These are phyloP conservation scores for Marasmius oreades DNA, from an alignment of 1,284 basidiomycete species.

Conservation along the genomic window DNA sequence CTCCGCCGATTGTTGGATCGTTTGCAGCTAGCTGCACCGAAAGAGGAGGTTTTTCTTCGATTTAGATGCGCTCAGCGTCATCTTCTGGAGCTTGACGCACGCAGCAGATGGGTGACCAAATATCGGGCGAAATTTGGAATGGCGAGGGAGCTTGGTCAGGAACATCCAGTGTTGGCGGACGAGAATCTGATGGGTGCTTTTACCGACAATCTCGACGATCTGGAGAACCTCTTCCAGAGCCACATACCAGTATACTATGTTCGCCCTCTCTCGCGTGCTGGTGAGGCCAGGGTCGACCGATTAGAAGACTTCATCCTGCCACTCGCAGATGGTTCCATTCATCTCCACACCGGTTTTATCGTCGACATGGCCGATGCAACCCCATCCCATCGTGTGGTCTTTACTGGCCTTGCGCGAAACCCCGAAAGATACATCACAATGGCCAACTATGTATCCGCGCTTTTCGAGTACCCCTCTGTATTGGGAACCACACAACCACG, in stretches of 20 bases:
- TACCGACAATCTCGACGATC: not conserved
- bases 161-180: not conserved
- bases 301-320: not conserved
- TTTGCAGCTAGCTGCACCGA: not conserved
- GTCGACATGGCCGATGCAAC: not conserved
- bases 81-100: not conserved
- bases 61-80: not conserved
- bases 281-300: not conserved
- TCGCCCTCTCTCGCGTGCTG: not conserved
- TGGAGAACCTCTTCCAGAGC: not conserved
- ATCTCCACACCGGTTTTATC: not conserved
- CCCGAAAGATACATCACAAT: not conserved
- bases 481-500: not conserved
- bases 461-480: not conserved
- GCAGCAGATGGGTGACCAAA: not conserved
- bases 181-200: not conserved
- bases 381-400: not conserved
- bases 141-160: not conserved
- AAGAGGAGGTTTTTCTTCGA: not conserved
- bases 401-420: not conserved
- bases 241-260: constrained; percentile 1
- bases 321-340: not conserved
- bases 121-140: not conserved
- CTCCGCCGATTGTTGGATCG: not conserved
- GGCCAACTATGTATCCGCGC: not conserved